Conservation (phyloP, 1,139 yeast genomes). For the Entelexis sorbosivorans region DNA sequence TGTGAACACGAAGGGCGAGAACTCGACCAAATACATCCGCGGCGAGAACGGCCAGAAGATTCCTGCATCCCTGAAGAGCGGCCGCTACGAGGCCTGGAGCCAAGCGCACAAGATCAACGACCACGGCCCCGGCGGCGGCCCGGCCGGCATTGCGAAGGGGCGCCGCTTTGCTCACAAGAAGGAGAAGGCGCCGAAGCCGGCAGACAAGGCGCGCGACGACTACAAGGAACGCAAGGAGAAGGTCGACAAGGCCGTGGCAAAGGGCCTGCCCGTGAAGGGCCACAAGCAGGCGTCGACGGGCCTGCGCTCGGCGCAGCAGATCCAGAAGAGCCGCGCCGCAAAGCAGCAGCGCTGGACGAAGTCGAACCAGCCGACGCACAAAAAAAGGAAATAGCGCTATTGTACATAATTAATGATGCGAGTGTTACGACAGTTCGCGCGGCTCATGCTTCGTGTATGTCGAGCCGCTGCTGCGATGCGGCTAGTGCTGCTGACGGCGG, state of each 20-base stretch:
- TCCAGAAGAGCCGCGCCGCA: constrained; percentile 60
- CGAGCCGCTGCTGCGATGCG: too few relatives aligned
- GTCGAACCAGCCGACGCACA: constrained; percentile 51
- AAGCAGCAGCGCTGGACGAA: constrained; percentile 69
- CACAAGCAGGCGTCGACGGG: constrained; percentile 37
- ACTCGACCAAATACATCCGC: constrained; percentile 54
- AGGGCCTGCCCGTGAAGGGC: constrained; percentile 69
- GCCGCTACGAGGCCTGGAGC: constrained; percentile 87
- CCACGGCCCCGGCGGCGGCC: constrained; percentile 25
- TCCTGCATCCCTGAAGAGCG: constrained; percentile 86
- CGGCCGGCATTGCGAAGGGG: constrained; percentile 24
- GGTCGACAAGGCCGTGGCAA: constrained; percentile 67
- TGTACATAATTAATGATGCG: background rate
- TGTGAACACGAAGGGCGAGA: constrained; percentile 60
- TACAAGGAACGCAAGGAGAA: constrained; percentile 73
- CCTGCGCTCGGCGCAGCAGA: constrained; percentile 57
- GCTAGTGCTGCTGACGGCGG: too few relatives aligned
- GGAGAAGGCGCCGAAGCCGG: constrained; percentile 70
- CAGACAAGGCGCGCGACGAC: constrained; percentile 83
- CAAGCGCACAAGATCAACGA: constrained; percentile 46
- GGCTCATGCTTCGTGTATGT: too few relatives aligned
- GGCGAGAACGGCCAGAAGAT: constrained; percentile 92
- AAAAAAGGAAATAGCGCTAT: background rate
- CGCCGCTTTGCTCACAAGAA: constrained; percentile 56
- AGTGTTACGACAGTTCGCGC: too few relatives aligned